Base-by-base conservation (phyloP, 352 stramenopile genomes). In the Pythium dissimile region DNA sequence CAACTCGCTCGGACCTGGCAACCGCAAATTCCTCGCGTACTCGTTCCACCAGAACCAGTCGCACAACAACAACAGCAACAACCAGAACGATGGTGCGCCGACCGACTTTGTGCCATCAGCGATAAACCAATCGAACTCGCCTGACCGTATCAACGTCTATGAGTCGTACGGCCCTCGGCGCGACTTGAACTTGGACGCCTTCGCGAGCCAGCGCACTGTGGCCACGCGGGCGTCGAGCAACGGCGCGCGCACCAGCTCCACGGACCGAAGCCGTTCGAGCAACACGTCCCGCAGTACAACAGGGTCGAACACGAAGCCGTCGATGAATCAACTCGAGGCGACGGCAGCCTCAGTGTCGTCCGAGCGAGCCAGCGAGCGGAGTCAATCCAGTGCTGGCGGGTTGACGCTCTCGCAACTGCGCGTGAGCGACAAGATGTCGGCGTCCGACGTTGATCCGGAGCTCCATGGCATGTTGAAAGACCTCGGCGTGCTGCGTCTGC, bases 351-450 rank as follows among this genome's bases (percentile, higher is more conserved):
- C 4, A 24, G 23, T 28, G 24, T 21, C 21, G 35, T 24, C 48
- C 23, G 26, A 53, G 20, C 31, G 23, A 48, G 30, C 4, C 28
- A 62, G 32, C 28, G 41, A 54, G 24, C 18, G 31, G 3, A 27
- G 38, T 13, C 43, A 42, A 7, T 15, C 34, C 23, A 63, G 53
- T 30, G 44, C 39, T 26, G 61, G 54, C 23, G 53, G 55, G 2
- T 37, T 69, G 26, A 64, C 54, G 26, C 41, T 69, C 23, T 69
- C 62, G 7, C 62, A 69, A 24, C 44, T 69, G 34, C 48, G 62
- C 15, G 37, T 59, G 27, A 69, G 62, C 21, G 55, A 38, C 34
- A 63, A 68, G 46, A 24, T 56, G 15, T 51, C 34, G 6, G 12
- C 27, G n/a, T 11, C 35, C 12, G 52, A 45, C 10, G 28, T 54